Conservation (phyloP, 2,329 filamentous ascomycete species). For the Aspergillus sp. region DNA sequence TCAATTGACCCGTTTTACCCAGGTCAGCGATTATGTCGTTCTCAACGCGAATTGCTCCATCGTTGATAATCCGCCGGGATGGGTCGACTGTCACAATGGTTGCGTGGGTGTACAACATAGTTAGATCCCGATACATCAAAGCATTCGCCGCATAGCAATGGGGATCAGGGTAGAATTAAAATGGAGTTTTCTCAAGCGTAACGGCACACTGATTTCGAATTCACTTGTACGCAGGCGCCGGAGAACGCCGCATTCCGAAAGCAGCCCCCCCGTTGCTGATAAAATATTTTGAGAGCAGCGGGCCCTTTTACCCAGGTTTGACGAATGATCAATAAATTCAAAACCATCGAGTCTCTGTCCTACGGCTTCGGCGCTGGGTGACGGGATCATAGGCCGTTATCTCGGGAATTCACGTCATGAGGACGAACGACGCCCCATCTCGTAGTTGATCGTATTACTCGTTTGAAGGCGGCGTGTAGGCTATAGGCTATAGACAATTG, state of each 20-base stretch:
- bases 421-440: neutral
- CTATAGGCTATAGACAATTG: no score
- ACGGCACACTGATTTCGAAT: neutral
- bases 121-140: neutral
- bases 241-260: neutral
- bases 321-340: neutral
- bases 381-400: neutral
- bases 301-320: neutral
- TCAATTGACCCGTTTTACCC: conserved; percentile 32
- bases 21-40: conserved; percentile 37
- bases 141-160: neutral
- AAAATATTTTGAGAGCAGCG: neutral
- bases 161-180: neutral
- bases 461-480: no score
- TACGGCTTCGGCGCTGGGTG: neutral
- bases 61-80: conserved; percentile 37
- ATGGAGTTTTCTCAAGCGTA: neutral
- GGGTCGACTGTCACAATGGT: conserved; percentile 47
- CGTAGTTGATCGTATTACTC: no score
- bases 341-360: neutral
- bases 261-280: neutral
- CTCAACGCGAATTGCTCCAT: conserved; percentile 40
- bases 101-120: conserved; percentile 41
- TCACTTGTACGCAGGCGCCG: neutral
- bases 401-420: neutral